Conservation (phyloP, 192 early-diverging fungal genomes). For the Mortierella alpina region DNA sequence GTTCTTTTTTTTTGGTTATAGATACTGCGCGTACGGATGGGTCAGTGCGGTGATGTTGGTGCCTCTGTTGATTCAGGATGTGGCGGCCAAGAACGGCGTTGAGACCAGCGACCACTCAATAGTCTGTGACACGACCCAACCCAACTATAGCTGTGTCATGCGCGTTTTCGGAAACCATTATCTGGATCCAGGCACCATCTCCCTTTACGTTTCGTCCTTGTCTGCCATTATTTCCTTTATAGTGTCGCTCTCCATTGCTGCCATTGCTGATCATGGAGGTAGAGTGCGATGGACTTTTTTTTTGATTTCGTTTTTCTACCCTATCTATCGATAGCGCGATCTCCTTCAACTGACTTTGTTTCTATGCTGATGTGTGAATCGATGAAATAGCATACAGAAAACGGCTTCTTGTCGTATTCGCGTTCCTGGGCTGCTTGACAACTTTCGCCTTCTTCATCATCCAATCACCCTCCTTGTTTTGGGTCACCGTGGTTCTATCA, state of each 20-base stretch:
- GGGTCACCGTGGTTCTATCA: conserved; percentile 25
- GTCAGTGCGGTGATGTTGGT: conserved; percentile 47
- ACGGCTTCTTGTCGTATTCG: conserved; percentile 30
- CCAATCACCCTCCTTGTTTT: conserved; percentile 18
- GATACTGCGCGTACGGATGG: conserved; percentile 48
- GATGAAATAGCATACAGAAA: conserved; percentile 30
- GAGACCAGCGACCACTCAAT: conserved; percentile 19
- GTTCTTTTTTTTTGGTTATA: conserved; percentile 4
- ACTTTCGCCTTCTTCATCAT: conserved; percentile 39
- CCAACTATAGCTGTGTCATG: conserved; percentile 34
- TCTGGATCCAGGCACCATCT: conserved; percentile 44
- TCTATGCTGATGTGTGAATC: background rate
- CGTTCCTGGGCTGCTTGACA: conserved; percentile 43
- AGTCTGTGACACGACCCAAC: conserved; percentile 20
- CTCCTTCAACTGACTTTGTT: conserved; percentile 8
- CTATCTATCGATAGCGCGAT: background rate
- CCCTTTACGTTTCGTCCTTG: conserved; percentile 53
- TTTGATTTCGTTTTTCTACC: background rate
- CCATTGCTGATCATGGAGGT: conserved; percentile 58
- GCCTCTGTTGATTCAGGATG: conserved; percentile 34
- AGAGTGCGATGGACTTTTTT: background rate
- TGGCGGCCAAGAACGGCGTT: conserved; percentile 33
- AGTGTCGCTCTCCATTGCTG: conserved; percentile 48
- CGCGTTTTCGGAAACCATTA: conserved; percentile 38
- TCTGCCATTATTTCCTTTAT: conserved; percentile 54